These are phyloP conservation scores for Diaporthe eres DNA, from an alignment of 2,329 filamentous ascomycete species.

Conservation along the genomic window DNA sequence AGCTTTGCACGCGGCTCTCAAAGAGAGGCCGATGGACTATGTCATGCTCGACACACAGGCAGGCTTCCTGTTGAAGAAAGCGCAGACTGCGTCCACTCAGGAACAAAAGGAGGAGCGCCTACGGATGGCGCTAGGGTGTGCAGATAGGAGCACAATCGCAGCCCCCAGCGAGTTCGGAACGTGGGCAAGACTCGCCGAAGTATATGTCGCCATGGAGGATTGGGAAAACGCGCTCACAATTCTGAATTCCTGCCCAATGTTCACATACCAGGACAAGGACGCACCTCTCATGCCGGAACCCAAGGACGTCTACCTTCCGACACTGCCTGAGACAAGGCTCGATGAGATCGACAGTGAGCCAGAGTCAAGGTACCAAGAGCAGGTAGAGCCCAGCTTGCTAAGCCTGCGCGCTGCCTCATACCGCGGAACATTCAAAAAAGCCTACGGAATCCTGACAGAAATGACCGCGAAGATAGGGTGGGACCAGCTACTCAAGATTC, in stretches of 20 bases:
- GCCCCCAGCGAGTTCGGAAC: constrained; percentile 98
- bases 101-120: constrained; percentile 76
- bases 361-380: constrained; percentile 83
- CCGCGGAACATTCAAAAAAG: constrained; percentile 95
- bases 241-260: constrained; percentile 99
- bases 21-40: constrained; percentile 97
- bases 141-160: constrained; percentile 93
- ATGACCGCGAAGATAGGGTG: constrained; percentile 97
- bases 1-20: constrained; percentile 87
- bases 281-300: constrained; percentile 95
- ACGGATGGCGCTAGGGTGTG: constrained; percentile 90
- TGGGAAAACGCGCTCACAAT: constrained; percentile 97
- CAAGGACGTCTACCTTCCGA: constrained; percentile 87
- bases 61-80: constrained; percentile 90
- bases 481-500: constrained; percentile 94
- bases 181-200: constrained; percentile 93
- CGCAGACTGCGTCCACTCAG: constrained; percentile 66
- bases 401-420: constrained; percentile 91
- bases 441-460: constrained; percentile 93
- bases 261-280: constrained; percentile 99
- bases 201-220: constrained; percentile 94
- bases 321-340: constrained; percentile 88
- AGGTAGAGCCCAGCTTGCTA: constrained; percentile 87
- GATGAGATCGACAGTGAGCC: constrained; percentile 97
- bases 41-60: constrained; percentile 96